These are phyloP conservation scores for Cryomyces antarcticus DNA, from an alignment of 495 filamentous ascomycete genomes.

Conservation along the genomic window DNA sequence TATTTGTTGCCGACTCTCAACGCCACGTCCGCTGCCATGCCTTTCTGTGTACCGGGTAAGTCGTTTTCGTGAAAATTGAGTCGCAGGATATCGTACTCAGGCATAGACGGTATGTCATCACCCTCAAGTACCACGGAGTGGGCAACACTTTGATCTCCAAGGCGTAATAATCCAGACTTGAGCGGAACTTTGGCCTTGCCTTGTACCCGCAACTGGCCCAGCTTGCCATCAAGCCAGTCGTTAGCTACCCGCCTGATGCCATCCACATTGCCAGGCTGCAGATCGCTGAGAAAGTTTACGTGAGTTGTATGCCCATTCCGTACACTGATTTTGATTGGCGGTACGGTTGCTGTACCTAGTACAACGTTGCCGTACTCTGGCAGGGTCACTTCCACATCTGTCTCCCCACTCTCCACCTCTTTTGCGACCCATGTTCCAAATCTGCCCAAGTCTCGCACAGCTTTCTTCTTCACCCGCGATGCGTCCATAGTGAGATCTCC, in stretches of 20 bases:
- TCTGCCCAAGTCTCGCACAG: constrained; percentile 52
- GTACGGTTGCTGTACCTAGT: constrained; percentile 55
- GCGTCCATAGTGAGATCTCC: constrained; percentile 67
- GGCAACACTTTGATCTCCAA: constrained; percentile 52
- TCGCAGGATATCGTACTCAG: constrained; percentile 53
- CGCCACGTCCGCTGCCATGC: constrained; percentile 60
- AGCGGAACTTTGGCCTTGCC: constrained; percentile 50
- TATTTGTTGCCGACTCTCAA: constrained; percentile 48
- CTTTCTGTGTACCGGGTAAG: constrained; percentile 26
- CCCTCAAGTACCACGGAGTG: constrained; percentile 62
- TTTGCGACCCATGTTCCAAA: constrained; percentile 65
- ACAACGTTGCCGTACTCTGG: constrained; percentile 66
- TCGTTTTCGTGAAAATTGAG: constrained; percentile 56
- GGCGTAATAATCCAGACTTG: constrained; percentile 53
- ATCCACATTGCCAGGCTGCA: constrained; percentile 56
- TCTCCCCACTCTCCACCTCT: constrained; percentile 45
- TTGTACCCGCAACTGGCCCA: constrained; percentile 43
- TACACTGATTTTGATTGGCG: constrained; percentile 50
- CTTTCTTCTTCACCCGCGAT: constrained; percentile 41
- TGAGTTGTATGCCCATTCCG: constrained; percentile 54
- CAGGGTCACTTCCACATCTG: constrained; percentile 55
- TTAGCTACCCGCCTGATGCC: constrained; percentile 62
- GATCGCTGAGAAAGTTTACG: constrained; percentile 57
- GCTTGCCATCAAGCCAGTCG: constrained; percentile 65
- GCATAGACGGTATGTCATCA: constrained; percentile 58